These are phyloP conservation scores for Actinomortierella wolfii DNA, from an alignment of 371 early-diverging fungal species.

Conservation along the genomic window DNA sequence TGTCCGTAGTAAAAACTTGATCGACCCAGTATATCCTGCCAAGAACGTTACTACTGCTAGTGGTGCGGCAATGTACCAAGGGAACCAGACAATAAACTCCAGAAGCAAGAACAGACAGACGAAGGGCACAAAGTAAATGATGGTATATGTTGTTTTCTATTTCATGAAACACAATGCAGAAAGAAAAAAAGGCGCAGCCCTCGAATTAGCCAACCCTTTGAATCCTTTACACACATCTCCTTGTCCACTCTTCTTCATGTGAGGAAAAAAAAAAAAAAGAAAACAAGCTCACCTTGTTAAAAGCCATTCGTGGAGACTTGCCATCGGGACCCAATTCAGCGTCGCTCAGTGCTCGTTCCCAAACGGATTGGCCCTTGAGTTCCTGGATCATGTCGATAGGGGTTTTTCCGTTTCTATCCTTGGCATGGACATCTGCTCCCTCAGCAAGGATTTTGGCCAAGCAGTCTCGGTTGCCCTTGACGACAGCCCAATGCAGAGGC, in stretches of 20 bases:
- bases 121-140: constrained; percentile 77
- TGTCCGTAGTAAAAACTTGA: constrained; percentile 62
- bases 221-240: not conserved
- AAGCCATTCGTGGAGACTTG: constrained; percentile 26
- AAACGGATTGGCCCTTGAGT: constrained; percentile 31
- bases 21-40: constrained; percentile 63
- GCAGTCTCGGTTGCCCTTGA: constrained; percentile 69
- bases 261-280: not conserved
- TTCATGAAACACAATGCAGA: not conserved
- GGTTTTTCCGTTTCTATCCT: constrained; percentile 76
- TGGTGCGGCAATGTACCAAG: constrained; percentile 83
- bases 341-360: constrained; percentile 75
- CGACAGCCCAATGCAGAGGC: constrained; percentile 71
- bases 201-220: not conserved
- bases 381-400: constrained; percentile 61
- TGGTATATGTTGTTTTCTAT: constrained; percentile 61
- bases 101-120: constrained; percentile 63
- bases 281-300: constrained; percentile 36
- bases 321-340: constrained; percentile 48
- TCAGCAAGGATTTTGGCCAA: constrained; percentile 60
- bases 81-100: constrained; percentile 61
- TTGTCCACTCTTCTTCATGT: not conserved
- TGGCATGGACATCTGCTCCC: constrained; percentile 63
- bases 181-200: not conserved
- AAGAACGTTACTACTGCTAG: constrained; percentile 57